These are phyloP conservation scores for Streptanthus diversifolius DNA, from an alignment of 345 rosid species.

Conservation along the genomic window DNA sequence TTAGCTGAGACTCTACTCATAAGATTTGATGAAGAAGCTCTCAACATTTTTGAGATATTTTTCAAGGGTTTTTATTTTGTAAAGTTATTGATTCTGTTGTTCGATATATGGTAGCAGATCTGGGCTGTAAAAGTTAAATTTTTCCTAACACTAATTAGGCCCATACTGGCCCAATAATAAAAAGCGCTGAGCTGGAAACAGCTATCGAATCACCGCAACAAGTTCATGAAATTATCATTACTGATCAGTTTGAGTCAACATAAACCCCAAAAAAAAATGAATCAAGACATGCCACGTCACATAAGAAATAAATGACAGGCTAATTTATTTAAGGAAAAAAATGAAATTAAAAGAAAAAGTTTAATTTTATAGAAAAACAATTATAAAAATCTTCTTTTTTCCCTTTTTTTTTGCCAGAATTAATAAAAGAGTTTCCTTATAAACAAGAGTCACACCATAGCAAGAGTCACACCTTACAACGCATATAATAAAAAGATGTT, in stretches of 20 bases:
- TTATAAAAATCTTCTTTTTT: background rate
- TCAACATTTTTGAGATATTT: background rate
- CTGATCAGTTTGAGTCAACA: background rate
- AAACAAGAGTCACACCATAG: constrained; percentile 29
- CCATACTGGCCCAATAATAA: background rate
- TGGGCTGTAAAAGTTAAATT: too few species aligned
- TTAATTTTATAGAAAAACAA: background rate
- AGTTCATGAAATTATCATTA: too few species aligned
- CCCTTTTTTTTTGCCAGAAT: background rate
- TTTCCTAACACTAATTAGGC: background rate
- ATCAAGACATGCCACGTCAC: background rate
- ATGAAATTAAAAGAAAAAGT: background rate
- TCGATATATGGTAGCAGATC: background rate
- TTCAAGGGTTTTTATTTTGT: background rate
- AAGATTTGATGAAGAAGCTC: constrained; percentile 3
- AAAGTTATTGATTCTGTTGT: background rate
- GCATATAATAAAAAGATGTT: background rate
- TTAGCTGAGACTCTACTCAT: constrained; percentile 5
- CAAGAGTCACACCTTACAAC: constrained; percentile 28
- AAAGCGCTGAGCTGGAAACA: too few species aligned
- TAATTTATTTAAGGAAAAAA: background rate
- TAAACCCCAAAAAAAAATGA: background rate
- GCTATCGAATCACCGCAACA: too few species aligned
- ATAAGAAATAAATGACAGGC: background rate
- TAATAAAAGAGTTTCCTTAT: background rate